A percentile compares a stretch with the other conserved stretches of the same genome.
These are phyloP conservation scores for Dioscorea cayenensis DNA, from an alignment of 116 monocot species.

Conservation along the genomic window DNA sequence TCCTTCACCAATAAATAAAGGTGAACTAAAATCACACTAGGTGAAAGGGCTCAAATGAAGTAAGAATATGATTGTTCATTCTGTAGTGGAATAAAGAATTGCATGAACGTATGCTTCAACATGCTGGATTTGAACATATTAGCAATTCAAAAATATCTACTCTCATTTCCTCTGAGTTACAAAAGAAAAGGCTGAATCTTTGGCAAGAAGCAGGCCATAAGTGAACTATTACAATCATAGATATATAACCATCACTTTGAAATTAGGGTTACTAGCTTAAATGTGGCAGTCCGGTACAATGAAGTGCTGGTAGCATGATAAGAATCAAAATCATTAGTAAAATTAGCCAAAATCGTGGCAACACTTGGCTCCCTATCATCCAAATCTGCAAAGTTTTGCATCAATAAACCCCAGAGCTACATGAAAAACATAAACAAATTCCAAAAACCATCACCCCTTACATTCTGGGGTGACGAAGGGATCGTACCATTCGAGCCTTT, in stretches of 20 bases:
- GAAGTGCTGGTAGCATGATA: slow-evolving; percentile 61
- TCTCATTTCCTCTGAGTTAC: neutral
- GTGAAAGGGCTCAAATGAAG: too few species aligned
- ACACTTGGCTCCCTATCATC: slow-evolving; percentile 43
- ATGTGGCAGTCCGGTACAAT: slow-evolving; percentile 64
- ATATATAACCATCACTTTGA: neutral
- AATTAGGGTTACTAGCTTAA: slow-evolving; percentile 42
- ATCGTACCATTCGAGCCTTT: too few species aligned
- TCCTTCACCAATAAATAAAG: too few species aligned
- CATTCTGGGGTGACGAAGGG: too few species aligned
- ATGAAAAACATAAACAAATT: neutral
- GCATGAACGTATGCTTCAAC: too few species aligned
- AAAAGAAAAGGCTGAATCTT: neutral
- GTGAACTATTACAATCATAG: neutral
- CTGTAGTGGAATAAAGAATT: too few species aligned
- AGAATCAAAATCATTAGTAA: slow-evolving; percentile 55
- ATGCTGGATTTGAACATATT: too few species aligned
- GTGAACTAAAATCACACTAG: too few species aligned
- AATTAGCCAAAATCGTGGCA: slow-evolving; percentile 44
- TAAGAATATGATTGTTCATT: too few species aligned
- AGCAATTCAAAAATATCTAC: too few species aligned
- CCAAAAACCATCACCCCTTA: neutral
- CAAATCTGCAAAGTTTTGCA: slow-evolving; percentile 10
- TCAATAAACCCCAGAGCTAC: neutral
- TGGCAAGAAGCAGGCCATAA: neutral